Conservation (phyloP, 805 yeast genomes). For the Millerago galiae region DNA sequence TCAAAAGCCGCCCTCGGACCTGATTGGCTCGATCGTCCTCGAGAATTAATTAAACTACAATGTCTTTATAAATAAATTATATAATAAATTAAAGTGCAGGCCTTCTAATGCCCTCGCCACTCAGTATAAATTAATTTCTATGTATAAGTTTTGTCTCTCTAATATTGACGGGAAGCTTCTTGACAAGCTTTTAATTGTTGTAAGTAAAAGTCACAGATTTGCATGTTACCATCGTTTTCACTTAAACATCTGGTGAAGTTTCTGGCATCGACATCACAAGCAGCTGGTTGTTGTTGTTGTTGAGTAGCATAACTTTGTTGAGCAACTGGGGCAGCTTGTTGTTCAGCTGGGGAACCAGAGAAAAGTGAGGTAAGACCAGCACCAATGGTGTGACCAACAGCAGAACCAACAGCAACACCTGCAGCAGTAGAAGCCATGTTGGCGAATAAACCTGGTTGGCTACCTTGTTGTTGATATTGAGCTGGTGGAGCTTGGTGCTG, state of each 20-base stretch:
- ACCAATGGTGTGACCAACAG: constrained; percentile 95
- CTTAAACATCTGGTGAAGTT: constrained; percentile 92
- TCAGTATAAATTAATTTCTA: neutral
- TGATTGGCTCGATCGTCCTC: constrained; percentile 3
- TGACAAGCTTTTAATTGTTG: constrained; percentile 98
- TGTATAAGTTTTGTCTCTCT: constrained; percentile 15
- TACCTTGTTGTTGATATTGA: constrained; percentile 50
- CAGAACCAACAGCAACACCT: constrained; percentile 98
- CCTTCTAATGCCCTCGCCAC: neutral
- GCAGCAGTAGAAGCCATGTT: constrained; percentile 99
- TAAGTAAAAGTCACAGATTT: constrained; percentile 92
- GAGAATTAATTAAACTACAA: too few species aligned
- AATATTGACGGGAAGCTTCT: constrained; percentile 82
- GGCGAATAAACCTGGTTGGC: constrained; percentile 82
- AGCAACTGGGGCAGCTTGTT: constrained; percentile 29
- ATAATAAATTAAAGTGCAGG: neutral
- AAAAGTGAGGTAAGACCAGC: constrained; percentile 89
- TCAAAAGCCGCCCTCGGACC: neutral
- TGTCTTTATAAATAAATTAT: neutral
- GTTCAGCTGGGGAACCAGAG: constrained; percentile 63
- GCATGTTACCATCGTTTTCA: constrained; percentile 93
- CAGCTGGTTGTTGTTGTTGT: constrained; percentile 36
- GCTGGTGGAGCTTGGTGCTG: constrained; percentile 36
- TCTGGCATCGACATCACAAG: constrained; percentile 92
- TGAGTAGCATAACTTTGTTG: constrained; percentile 31